Percentiles rank a stretch among this genome's conserved stretches.
Conservation (phyloP, 441 rosid species). For the Eutrema salsugineum region DNA sequence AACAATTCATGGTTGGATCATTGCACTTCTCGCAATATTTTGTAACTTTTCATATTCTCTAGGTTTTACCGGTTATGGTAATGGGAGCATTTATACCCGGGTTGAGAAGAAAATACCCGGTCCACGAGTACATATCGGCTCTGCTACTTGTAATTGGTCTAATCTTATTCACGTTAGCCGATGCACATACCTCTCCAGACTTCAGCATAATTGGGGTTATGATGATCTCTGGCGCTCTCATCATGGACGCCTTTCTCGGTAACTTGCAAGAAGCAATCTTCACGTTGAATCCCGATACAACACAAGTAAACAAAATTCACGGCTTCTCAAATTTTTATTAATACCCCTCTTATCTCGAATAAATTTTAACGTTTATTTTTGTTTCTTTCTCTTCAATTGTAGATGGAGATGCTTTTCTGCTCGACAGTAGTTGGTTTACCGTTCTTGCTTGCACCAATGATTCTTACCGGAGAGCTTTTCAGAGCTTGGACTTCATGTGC, state of each 20-base stretch:
- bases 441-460: conserved; percentile 72
- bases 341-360: background rate
- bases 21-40: background rate
- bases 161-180: conserved; percentile 76
- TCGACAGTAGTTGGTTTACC: conserved; percentile 82
- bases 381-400: background rate
- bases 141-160: conserved; percentile 66
- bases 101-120: conserved; percentile 68
- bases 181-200: conserved; percentile 74
- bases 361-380: background rate
- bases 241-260: conserved; percentile 82
- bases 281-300: conserved; percentile 72
- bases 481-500: conserved; percentile 77
- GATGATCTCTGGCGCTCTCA: conserved; percentile 65
- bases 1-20: background rate
- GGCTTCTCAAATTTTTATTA: background rate
- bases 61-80: conserved; percentile 85
- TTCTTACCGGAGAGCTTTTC: conserved; percentile 78
- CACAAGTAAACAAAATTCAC: conserved; percentile 48
- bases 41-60: background rate
- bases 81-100: conserved; percentile 91
- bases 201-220: conserved; percentile 67
- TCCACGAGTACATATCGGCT: conserved; percentile 73
- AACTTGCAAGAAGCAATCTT: conserved; percentile 93
- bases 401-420: conserved; percentile 87